These are phyloP conservation scores for Theobroma grandiflorum DNA, from an alignment of 441 rosid species.

Conservation along the genomic window DNA sequence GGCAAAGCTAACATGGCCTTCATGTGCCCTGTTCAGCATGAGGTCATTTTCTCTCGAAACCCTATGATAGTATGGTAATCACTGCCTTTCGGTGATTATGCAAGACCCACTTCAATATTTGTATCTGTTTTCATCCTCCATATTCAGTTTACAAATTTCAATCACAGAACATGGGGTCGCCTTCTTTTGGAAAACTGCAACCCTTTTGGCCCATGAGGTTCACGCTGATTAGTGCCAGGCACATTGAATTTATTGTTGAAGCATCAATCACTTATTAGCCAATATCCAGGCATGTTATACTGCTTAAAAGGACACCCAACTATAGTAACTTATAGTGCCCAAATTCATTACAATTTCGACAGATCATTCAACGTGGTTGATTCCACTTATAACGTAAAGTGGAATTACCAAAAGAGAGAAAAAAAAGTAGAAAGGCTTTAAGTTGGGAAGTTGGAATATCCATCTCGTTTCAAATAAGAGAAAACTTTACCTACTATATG, in stretches of 20 bases:
- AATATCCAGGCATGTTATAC: background rate
- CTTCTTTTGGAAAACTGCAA: background rate
- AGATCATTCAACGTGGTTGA: background rate
- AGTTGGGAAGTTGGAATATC: too few species aligned
- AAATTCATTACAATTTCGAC: background rate
- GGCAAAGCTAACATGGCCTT: background rate
- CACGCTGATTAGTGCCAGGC: background rate
- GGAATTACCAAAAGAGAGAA: too few species aligned
- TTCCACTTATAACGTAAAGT: too few species aligned
- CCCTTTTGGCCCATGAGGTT: background rate
- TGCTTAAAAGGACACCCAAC: background rate
- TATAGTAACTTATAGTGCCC: background rate
- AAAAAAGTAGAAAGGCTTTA: too few species aligned
- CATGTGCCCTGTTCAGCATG: background rate
- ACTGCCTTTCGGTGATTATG: too few species aligned
- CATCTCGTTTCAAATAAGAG: background rate
- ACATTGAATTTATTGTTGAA: background rate
- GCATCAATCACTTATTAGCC: too few species aligned
- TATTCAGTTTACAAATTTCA: conserved; percentile 2
- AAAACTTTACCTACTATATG: too few species aligned
- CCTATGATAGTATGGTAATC: too few species aligned
- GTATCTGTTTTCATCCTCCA: background rate
- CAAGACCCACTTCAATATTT: too few species aligned
- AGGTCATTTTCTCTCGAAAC: background rate
- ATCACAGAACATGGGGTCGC: conserved; percentile 14